Evolutionary conservation across 2,329 filamentous ascomycete genomes (phyloP).

Genomic region (Scedosporium dehoogii): DNA sequence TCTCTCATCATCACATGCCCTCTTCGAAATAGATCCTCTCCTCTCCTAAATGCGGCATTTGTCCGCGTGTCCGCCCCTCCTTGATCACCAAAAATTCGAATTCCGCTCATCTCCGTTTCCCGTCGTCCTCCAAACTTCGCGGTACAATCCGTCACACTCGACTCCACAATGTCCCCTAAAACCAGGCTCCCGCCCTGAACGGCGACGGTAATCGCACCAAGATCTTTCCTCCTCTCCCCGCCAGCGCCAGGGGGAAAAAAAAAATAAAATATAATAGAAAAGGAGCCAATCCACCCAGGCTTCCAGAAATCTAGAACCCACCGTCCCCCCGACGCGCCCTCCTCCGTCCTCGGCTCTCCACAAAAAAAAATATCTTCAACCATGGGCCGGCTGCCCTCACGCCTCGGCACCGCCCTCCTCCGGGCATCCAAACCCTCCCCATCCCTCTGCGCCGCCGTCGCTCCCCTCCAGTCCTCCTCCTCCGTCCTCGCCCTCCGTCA

Average conservation of each 20-base stretch:
- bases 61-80: background rate
- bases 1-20: too few relatives aligned
- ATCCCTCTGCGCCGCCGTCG: background rate
- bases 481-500: constrained; percentile 10
- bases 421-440: background rate
- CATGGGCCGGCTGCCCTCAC: background rate
- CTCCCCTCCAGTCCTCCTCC: constrained; percentile 10
- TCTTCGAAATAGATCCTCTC: background rate
- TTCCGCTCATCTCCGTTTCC: constrained; percentile 10
- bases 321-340: constrained; percentile 5
- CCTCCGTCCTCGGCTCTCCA: constrained; percentile 1
- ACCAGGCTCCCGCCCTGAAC: background rate
- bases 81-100: background rate
- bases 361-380: background rate
- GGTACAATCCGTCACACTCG: constrained; percentile 36
- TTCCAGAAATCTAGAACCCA: background rate
- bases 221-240: constrained; percentile 2
- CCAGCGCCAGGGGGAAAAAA: background rate
- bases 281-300: background rate
- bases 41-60: background rate
- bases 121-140: constrained; percentile 33
- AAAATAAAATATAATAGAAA: background rate
- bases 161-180: constrained; percentile 3
- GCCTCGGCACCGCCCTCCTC: background rate
- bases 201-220: background rate